These are phyloP conservation scores for Populus nigra DNA, from an alignment of 345 rosid genomes.

Conservation along the genomic window DNA sequence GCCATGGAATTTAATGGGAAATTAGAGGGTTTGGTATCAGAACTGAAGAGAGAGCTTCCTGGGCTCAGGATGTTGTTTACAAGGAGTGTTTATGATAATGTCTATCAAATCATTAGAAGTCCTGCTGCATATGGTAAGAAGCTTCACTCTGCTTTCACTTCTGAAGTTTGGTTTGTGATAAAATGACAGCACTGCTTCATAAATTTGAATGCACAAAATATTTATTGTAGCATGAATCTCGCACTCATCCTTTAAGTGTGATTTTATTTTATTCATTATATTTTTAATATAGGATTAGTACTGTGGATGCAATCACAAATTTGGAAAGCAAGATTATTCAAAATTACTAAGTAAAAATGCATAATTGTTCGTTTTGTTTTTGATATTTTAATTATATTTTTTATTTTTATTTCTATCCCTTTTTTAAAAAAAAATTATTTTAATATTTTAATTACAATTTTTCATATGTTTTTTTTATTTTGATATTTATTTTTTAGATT, in stretches of 20 bases:
- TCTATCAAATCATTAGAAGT: conserved; percentile 43
- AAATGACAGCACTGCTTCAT: background rate
- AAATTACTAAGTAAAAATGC: too few relatives aligned
- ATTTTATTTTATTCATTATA: too few relatives aligned
- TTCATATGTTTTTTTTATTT: too few relatives aligned
- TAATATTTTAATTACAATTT: too few relatives aligned
- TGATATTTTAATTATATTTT: too few relatives aligned
- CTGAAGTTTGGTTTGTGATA: background rate
- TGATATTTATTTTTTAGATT: too few relatives aligned
- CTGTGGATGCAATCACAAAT: too few relatives aligned
- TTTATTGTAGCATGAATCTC: background rate
- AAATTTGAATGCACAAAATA: background rate
- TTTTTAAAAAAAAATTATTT: too few relatives aligned
- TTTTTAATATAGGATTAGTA: too few relatives aligned
- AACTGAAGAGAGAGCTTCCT: conserved; percentile 45
- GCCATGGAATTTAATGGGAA: conserved; percentile 60
- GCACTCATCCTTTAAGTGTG: background rate
- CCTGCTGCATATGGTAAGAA: conserved; percentile 45
- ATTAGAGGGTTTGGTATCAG: conserved; percentile 28
- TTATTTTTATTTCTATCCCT: too few relatives aligned
- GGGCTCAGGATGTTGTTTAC: conserved; percentile 48
- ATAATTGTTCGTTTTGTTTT: too few relatives aligned
- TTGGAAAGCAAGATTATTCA: too few relatives aligned
- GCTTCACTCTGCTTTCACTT: background rate
- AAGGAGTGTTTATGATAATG: conserved; percentile 36